Evolutionary conservation across 2,329 filamentous ascomycete genomes (phyloP), one percentile per base, ranked within the genome.

Genomic region (Teratosphaeria gauchensis): DNA sequence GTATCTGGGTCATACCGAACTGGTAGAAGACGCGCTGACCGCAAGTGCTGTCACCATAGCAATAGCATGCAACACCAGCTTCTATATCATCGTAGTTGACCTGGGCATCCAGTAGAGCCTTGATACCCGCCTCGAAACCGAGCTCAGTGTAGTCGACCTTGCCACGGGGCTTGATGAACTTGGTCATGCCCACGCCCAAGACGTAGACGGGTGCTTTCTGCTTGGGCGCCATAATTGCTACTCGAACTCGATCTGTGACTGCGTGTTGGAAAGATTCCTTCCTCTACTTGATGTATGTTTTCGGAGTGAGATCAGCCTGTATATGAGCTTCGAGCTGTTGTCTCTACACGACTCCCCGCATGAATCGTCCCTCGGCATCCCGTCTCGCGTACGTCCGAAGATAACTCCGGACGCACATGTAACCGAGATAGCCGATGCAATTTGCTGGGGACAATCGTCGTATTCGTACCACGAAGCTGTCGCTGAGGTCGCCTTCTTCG

Each of bases 131-230:
- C 75, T 96, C 92, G 74, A 92, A 96, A 58, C 92, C 92, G 28
- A 96, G 85, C 72, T 96, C 92, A 7, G 90, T 90, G 77, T 96
- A 96, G 78, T 96, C 91, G 64, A 95, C 89, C 73, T 92, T 92
- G 72, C 90, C 90, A 58, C 92, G 85, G 51, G 92, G 92, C 80
- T 96, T 96, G 83, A 96, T 92, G 83, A 97, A 97, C 77, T 95
- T 95, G 77, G 92, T 97, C 90, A 97, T 94, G 78, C 92, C 92
- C 67, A 97, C 94, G 79, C 92, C 92, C 61, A 97, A 85, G 72
- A 97, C 89, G 80, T 97, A 97, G 21, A 54, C 52, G 32, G 52
- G 54, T 21, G 78, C 76, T 58, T 72, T 71, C 69, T 73, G 66
- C 65, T 81, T 80, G n/a, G 60, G 56, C 12, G 62, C 58, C 63